phyloP scores from a whole-genome alignment of 2,329 filamentous ascomycete genomes.

The Hortaea werneckii region DNA sequence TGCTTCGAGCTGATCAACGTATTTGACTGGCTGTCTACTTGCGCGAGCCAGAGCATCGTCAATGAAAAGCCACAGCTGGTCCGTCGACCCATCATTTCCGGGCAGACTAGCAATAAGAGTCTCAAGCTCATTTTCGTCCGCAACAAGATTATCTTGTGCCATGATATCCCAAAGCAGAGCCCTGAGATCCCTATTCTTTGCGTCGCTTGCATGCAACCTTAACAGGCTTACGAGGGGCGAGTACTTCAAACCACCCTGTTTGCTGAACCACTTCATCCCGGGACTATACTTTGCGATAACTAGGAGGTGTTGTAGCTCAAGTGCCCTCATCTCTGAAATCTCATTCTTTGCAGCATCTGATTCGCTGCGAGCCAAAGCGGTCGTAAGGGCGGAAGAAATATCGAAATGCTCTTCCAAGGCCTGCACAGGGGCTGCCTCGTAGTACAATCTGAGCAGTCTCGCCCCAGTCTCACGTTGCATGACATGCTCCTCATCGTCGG shows the following conservation, averaged over 20 bases:
- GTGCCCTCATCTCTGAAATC: slow-evolving; percentile 43
- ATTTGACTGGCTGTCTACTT: slow-evolving; percentile 68
- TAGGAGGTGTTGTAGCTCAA: slow-evolving; percentile 74
- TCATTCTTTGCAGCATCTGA: slow-evolving; percentile 28
- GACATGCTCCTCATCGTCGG: slow-evolving; percentile 49
- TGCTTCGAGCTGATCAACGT: slow-evolving; percentile 60
- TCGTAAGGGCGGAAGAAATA: slow-evolving; percentile 65
- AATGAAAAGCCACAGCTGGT: slow-evolving; percentile 55
- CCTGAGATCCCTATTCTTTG: slow-evolving; percentile 29
- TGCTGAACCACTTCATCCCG: slow-evolving; percentile 84
- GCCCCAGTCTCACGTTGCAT: slow-evolving; percentile 71
- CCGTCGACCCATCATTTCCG: slow-evolving; percentile 15
- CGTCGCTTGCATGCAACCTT: slow-evolving; percentile 40
- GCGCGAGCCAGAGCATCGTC: slow-evolving; percentile 76
- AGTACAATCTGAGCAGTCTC: slow-evolving; percentile 72
- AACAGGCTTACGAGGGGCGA: slow-evolving; percentile 67
- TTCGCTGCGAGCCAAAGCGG: slow-evolving; percentile 46
- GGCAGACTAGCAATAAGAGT: slow-evolving; percentile 32
- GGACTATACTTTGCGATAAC: slow-evolving; percentile 70
- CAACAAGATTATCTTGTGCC: slow-evolving; percentile 57
- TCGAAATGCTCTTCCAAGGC: slow-evolving; percentile 82
- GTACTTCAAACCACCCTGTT: slow-evolving; percentile 49
- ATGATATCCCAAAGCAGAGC: slow-evolving; percentile 38
- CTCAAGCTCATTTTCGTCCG: slow-evolving; percentile 33
- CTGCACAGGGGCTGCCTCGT: slow-evolving; percentile 67